Base-by-base conservation (phyloP, 495 filamentous ascomycete genomes). In the Usnea hakonensis region DNA sequence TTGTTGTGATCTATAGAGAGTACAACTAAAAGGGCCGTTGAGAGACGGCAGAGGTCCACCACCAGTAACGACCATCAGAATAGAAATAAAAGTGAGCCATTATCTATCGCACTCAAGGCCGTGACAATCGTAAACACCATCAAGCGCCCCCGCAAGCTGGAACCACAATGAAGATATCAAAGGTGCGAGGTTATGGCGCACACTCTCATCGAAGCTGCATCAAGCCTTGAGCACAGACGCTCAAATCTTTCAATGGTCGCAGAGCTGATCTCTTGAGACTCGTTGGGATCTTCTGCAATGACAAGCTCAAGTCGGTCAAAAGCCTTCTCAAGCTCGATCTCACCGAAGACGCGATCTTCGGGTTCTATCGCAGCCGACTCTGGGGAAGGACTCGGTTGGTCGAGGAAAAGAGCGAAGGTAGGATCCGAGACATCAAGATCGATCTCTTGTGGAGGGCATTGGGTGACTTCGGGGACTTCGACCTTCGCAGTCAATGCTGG, bases 371-470 rank as follows among this genome's bases (percentile, higher is more conserved):
- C 30, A 19, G 52, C 35, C 26, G 69, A 35, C 35, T 72, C 52
- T 14, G 73, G 62, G 3, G 79, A 72, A 19, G 80, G 76, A 19
- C 23, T 11, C 5, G 62, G 55, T 55, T 64, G 55, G 65, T 86
- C 78, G 61, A 77, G 67, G 66, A 81, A 86, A 53, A 85, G 78
- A 62, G 79, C 80, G 65, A 86, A 81, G 21, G 78, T 74, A 30
- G 80, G 84, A 69, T 88, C 86, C 8, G 74, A 77, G 56, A 83
- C 79, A 44, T 87, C 85, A 65, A 86, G 78, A 41, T 81, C 77
- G 13, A 79, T 73, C 23, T 76, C 61, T 13, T 72, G 64, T 11
- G 62, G 61, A 4, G 58, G 43, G 9, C 48, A 35, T 21, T 62
- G 71, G 40, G 75, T 60, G 13, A 73, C 66, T 30, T 67, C 60